phyloP scores from a whole-genome alignment of 441 rosid genomes.

The Croton laevigatus region DNA sequence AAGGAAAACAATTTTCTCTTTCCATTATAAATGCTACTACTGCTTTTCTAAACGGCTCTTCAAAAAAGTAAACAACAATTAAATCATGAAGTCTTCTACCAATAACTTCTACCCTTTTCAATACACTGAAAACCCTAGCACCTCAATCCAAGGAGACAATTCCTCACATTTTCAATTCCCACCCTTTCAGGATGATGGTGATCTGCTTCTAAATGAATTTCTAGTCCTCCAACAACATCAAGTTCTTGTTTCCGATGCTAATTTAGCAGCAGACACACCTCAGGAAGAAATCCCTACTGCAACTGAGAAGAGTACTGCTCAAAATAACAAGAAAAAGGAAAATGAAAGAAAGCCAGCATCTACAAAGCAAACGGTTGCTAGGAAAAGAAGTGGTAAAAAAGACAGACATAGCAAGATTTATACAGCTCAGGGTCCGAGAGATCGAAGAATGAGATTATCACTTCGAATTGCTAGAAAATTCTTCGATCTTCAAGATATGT shows the following conservation, averaged over 20 bases:
- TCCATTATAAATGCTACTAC: too few species aligned
- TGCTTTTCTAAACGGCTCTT: too few species aligned
- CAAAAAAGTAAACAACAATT: too few species aligned
- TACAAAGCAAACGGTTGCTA: conserved; percentile 21
- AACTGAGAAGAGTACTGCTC: conserved; percentile 11
- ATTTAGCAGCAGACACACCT: conserved; percentile 6
- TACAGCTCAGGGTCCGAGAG: conserved; percentile 75
- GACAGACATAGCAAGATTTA: conserved; percentile 80
- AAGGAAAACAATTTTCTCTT: too few species aligned
- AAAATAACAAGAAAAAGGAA: conserved; percentile 28
- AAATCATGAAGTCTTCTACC: conserved; percentile 44
- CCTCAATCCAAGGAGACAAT: conserved; percentile 19
- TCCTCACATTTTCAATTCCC: conserved; percentile 34
- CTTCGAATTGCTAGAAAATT: conserved; percentile 62
- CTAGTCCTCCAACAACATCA: conserved; percentile 20
- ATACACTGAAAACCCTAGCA: conserved; percentile 27
- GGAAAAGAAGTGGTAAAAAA: conserved; percentile 48
- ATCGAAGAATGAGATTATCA: conserved; percentile 80
- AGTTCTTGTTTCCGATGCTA: conserved; percentile 17
- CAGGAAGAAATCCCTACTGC: conserved; percentile 13
- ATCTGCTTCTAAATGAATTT: conserved; percentile 34
- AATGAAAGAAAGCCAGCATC: background rate
- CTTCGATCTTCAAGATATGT: conserved; percentile 82
- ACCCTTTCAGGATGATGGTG: conserved; percentile 34
- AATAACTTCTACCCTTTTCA: conserved; percentile 35